phyloP scores from a whole-genome alignment of 129 eudicot genomes.

The Escallonia herrerae region DNA sequence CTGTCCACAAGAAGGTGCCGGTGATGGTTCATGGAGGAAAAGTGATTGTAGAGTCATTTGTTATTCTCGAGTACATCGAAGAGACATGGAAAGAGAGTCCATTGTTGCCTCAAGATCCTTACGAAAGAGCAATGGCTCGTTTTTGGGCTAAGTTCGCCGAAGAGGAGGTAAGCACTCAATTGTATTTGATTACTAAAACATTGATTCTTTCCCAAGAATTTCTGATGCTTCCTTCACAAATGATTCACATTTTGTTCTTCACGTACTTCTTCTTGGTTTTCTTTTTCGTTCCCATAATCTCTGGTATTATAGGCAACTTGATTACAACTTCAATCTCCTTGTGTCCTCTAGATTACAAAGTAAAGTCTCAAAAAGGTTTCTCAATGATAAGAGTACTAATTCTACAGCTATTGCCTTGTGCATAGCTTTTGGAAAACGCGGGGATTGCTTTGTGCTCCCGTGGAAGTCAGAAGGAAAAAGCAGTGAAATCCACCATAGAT shows the following conservation, averaged over 20 bases:
- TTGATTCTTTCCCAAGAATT: no score
- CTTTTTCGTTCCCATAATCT: not conserved
- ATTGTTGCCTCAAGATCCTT: conserved; percentile 29
- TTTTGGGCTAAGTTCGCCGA: conserved; percentile 31
- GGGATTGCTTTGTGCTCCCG: conserved; percentile 2
- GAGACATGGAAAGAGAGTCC: conserved; percentile 23
- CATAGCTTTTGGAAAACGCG: not conserved
- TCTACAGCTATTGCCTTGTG: not conserved
- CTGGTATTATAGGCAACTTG: not conserved
- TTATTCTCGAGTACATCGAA: conserved; percentile 30
- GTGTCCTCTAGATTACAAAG: not conserved
- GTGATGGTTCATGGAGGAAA: conserved; percentile 25
- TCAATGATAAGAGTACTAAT: no score
- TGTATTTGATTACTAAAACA: no score
- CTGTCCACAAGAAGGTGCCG: conserved; percentile 23
- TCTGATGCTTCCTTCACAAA: no score
- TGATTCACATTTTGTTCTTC: no score
- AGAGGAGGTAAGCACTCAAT: conserved; percentile 16
- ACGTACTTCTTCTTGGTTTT: not conserved
- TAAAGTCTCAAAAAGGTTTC: no score
- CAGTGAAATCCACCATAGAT: conserved; percentile 16
- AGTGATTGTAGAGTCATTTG: conserved; percentile 13
- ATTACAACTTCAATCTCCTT: not conserved
- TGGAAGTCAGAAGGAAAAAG: conserved; percentile 14
- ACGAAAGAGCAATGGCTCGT: conserved; percentile 14